These are phyloP conservation scores for Fusarium ramigenum DNA, from an alignment of 2,329 filamentous ascomycete species.

Conservation along the genomic window DNA sequence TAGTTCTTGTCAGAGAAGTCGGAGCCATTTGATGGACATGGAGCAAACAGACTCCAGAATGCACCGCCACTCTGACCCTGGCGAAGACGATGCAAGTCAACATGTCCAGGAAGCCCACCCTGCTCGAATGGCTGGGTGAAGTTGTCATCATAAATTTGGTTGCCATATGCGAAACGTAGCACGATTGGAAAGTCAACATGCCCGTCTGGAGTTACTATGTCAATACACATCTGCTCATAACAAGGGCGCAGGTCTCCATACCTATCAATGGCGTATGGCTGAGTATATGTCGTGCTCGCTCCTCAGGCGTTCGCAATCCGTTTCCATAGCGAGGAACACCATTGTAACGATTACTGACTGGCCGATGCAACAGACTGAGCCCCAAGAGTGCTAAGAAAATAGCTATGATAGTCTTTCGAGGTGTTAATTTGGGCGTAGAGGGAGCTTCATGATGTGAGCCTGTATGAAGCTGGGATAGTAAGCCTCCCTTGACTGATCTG, in stretches of 20 bases:
- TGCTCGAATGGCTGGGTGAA: constrained; percentile 81
- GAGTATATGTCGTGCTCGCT: constrained; percentile 58
- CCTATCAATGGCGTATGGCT: constrained; percentile 60
- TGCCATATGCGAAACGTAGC: constrained; percentile 72
- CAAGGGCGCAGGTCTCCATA: constrained; percentile 37
- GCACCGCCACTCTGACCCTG: constrained; percentile 80
- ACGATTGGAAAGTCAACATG: constrained; percentile 88
- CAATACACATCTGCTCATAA: background rate
- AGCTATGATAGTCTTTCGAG: constrained; percentile 36
- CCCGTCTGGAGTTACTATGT: constrained; percentile 69
- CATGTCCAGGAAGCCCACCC: constrained; percentile 74
- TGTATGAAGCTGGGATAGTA: constrained; percentile 33
- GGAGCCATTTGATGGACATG: constrained; percentile 76
- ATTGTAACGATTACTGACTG: constrained; percentile 38
- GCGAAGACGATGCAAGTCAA: constrained; percentile 80
- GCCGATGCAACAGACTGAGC: constrained; percentile 41
- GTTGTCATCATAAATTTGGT: constrained; percentile 78
- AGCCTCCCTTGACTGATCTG: constrained; percentile 28
- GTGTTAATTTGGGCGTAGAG: constrained; percentile 39
- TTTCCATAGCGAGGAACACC: constrained; percentile 39
- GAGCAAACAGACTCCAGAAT: constrained; percentile 92
- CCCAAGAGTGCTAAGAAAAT: constrained; percentile 41
- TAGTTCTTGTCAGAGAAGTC: constrained; percentile 81
- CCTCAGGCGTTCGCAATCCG: constrained; percentile 51
- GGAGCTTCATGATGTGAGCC: constrained; percentile 30